Evolutionary conservation across 768 basidiomycete genomes (phyloP), one percentile per base, ranked within the genome.

Genomic region (Pleurotus platypus): DNA sequence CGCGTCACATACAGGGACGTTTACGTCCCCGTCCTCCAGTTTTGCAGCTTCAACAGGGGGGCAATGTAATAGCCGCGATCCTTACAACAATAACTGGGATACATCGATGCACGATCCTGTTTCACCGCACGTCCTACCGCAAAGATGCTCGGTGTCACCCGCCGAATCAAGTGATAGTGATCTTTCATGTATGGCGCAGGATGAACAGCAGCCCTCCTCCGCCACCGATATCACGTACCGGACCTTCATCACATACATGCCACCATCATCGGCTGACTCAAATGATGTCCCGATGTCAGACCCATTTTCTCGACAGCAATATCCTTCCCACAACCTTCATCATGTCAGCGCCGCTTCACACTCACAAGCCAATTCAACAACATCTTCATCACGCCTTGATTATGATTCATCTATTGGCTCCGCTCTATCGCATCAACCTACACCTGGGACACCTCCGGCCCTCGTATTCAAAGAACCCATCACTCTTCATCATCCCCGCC

Each of bases 401-500:
- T 42, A 20, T 20, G 51, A 54, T 54, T 39, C 51, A 9, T 54
- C 37, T 54, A 54, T 54, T 54, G 51, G 37, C 26, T 40, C 51
- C 51, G 51, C 22, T 40, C 39, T 22, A 42, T 50, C 49, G 24
- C 51, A 40, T 39, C 51, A 54, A 40, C 38, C 22, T 43, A 40
- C 26, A 54, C 42, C 39, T 54, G 51, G 42, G 26, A 38, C 24
- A 22, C 18, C 51, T 39, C 15, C 70, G 24, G 46, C 49, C 38
- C 42, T 63, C 53, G 56, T 47, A 42, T 49, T 61, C 50, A 58
- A 63, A 27, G 59, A 60, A 22, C 65, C 68, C 20, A 67, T 76
- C 54, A 70, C 72, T 54, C 64, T 79, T 27, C 75, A 75, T 66
- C 78, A 79, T 61, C 78, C 78, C 45, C 77, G 76, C 45, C 78